Percentiles rank a stretch among this genome's conserved stretches.
phyloP scores from a whole-genome alignment of 495 filamentous ascomycete species.

The Penicillium maclennaniae region DNA sequence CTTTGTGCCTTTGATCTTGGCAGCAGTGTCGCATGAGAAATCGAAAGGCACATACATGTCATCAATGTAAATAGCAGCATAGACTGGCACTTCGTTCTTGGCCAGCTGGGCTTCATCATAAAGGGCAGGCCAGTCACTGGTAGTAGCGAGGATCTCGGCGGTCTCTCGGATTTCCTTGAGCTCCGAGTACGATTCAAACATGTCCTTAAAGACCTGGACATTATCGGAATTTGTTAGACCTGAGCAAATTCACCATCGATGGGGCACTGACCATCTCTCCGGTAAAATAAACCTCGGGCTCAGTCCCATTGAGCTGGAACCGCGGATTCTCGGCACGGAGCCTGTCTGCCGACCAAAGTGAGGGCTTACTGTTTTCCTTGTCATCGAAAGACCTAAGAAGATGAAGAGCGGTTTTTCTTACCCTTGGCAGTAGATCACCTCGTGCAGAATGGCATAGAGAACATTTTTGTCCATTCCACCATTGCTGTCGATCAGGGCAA shows the following conservation, averaged over 20 bases:
- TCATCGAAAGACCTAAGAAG: slow-evolving; percentile 10
- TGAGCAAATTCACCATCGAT: background rate
- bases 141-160: slow-evolving; percentile 65
- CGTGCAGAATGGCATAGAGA: slow-evolving; percentile 83
- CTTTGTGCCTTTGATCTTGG: slow-evolving; percentile 71
- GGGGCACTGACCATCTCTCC: slow-evolving; percentile 70
- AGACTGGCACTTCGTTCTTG: slow-evolving; percentile 82
- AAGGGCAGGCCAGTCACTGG: slow-evolving; percentile 65
- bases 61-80: slow-evolving; percentile 77
- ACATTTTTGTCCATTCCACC: slow-evolving; percentile 68
- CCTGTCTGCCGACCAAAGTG: slow-evolving; percentile 63
- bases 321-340: slow-evolving; percentile 35
- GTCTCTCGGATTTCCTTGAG: slow-evolving; percentile 59
- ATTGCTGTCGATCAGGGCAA: slow-evolving; percentile 60
- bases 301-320: slow-evolving; percentile 43
- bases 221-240: slow-evolving; percentile 2
- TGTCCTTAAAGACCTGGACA: slow-evolving; percentile 63
- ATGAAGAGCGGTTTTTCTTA: slow-evolving; percentile 14
- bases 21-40: slow-evolving; percentile 66
- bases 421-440: slow-evolving; percentile 74
- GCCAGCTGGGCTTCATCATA: slow-evolving; percentile 71
- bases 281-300: slow-evolving; percentile 70
- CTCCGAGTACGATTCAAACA: slow-evolving; percentile 74
- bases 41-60: slow-evolving; percentile 94
- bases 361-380: slow-evolving; percentile 37